phyloP scores from a whole-genome alignment of 176 grass and related monocot species.

The Musa troglodytarum region DNA sequence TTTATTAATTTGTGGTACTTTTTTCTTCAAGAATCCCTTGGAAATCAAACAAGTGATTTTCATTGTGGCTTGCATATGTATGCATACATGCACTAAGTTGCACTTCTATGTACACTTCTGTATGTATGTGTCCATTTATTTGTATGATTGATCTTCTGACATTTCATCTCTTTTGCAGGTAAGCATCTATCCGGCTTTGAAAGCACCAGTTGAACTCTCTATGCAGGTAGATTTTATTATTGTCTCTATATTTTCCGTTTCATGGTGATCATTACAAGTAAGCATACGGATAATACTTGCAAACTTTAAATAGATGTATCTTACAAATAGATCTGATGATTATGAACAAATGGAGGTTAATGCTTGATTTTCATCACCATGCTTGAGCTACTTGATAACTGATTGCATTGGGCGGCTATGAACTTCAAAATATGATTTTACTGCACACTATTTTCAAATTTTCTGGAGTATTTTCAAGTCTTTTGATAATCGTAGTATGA shows the following conservation, averaged over 20 bases:
- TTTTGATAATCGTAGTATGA: neutral
- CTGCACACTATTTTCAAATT: neutral
- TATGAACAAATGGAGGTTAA: neutral
- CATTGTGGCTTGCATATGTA: neutral
- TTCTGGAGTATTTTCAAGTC: neutral
- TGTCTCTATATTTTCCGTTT: neutral
- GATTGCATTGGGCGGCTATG: neutral
- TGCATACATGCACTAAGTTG: neutral
- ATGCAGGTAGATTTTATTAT: slow-evolving; percentile 40
- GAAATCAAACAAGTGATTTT: too few relatives aligned
- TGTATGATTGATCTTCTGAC: too few relatives aligned
- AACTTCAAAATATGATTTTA: neutral
- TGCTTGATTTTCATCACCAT: neutral
- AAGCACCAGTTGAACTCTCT: slow-evolving; percentile 61
- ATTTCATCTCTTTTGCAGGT: slow-evolving; percentile 37
- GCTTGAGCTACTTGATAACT: neutral
- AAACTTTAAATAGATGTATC: neutral
- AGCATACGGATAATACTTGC: neutral
- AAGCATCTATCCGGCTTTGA: slow-evolving; percentile 56
- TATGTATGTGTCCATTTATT: too few relatives aligned
- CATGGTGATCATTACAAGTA: neutral
- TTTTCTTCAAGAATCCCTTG: too few relatives aligned
- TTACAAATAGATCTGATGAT: neutral
- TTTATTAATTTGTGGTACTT: too few relatives aligned
- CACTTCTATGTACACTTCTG: too few relatives aligned